These are phyloP conservation scores for Posidonia australis DNA, from an alignment of 106 monocot genomes.

Conservation along the genomic window DNA sequence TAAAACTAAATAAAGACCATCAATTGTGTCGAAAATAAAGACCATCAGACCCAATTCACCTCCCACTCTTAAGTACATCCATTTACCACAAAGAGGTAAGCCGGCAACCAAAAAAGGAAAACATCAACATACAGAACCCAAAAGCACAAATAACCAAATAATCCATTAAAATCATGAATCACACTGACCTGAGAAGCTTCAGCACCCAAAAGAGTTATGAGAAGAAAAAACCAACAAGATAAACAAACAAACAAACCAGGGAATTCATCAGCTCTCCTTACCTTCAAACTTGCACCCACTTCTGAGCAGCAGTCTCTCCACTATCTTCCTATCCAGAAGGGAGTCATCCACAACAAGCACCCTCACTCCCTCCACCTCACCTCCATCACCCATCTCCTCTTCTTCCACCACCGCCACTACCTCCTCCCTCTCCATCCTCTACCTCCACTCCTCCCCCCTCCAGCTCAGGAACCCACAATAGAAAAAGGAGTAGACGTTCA, in stretches of 20 bases:
- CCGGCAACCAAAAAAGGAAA: too few relatives aligned
- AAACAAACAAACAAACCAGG: not conserved
- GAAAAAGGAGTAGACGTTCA: not conserved
- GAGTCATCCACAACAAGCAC: slow-evolving; percentile 37
- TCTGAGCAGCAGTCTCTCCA: slow-evolving; percentile 26
- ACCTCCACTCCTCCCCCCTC: not conserved
- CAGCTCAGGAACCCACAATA: not conserved
- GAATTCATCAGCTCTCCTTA: not conserved
- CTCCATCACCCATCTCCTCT: slow-evolving; percentile 1
- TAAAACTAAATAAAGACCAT: too few relatives aligned
- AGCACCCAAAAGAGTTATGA: not conserved
- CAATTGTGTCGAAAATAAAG: too few relatives aligned
- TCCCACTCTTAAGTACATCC: too few relatives aligned
- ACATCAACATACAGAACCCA: too few relatives aligned
- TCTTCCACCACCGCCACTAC: not conserved
- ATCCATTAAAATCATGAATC: too few relatives aligned
- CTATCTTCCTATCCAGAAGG: slow-evolving; percentile 21
- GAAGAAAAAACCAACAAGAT: not conserved
- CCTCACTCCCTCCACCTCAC: slow-evolving; percentile 12
- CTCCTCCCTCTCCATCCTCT: slow-evolving; percentile 2
- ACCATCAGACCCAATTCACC: too few relatives aligned
- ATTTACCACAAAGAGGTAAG: too few relatives aligned
- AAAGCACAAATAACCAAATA: too few relatives aligned
- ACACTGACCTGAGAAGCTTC: too few relatives aligned
- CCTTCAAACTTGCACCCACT: slow-evolving; percentile 21